A percentile compares a stretch with the other conserved stretches of the same genome.
phyloP scores from a whole-genome alignment of 129 eudicot genomes.

The Chrysanthemum seticuspe region DNA sequence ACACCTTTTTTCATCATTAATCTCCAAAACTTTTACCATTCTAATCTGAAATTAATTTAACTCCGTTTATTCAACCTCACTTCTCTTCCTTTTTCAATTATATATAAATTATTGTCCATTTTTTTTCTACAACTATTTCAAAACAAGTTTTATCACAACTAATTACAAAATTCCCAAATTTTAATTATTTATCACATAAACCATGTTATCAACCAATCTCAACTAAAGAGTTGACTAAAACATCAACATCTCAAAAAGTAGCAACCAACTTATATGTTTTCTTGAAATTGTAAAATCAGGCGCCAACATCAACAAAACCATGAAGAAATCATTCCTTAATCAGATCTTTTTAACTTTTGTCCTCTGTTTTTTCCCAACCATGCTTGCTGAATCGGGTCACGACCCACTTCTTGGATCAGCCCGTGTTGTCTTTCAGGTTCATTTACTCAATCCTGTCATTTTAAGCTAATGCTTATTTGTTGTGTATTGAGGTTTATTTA shows the following conservation, averaged over 20 bases:
- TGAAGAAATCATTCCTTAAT: conserved; percentile 32
- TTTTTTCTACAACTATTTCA: too few species aligned
- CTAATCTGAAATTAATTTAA: too few species aligned
- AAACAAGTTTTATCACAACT: too few species aligned
- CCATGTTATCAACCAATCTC: too few species aligned
- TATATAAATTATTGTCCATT: too few species aligned
- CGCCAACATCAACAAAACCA: conserved; percentile 29
- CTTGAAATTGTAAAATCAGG: conserved; percentile 16
- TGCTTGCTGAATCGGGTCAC: conserved; percentile 42
- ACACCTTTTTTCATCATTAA: too few species aligned
- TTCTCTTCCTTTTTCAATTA: too few species aligned
- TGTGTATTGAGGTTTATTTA: conserved; percentile 22
- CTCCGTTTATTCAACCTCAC: too few species aligned
- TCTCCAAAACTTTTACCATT: too few species aligned
- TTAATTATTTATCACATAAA: too few species aligned
- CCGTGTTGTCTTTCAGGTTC: conserved; percentile 96
- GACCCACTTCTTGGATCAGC: conserved; percentile 76
- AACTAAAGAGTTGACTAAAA: too few species aligned
- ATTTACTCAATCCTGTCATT: conserved; percentile 11
- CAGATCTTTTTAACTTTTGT: conserved; percentile 9
- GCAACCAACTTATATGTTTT: neutral
- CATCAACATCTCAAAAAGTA: neutral
- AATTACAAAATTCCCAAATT: too few species aligned
- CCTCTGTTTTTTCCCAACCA: conserved; percentile 21
- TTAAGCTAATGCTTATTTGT: neutral